A percentile compares a stretch with the other conserved stretches of the same genome.
Conservation (phyloP, 2,329 filamentous ascomycete genomes). For the Cyphellophora attinorum region DNA sequence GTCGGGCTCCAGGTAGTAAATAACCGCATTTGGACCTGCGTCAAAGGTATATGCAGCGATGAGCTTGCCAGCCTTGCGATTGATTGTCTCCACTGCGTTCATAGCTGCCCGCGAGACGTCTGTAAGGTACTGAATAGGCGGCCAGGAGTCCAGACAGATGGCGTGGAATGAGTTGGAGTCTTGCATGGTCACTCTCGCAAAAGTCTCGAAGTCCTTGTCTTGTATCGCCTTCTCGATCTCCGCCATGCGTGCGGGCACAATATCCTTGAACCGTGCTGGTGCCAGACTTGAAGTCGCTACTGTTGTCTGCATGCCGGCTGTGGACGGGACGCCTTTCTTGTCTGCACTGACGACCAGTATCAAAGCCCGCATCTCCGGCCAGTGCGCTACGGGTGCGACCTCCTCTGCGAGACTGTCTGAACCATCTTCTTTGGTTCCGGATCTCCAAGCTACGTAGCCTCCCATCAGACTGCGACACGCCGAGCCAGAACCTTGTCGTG, state of each 20-base stretch:
- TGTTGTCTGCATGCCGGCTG: slow-evolving; percentile 93
- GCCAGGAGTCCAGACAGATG: slow-evolving; percentile 86
- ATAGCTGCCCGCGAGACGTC: slow-evolving; percentile 83
- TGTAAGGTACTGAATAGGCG: slow-evolving; percentile 98
- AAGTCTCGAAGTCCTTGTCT: slow-evolving; percentile 70
- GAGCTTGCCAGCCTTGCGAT: slow-evolving; percentile 64
- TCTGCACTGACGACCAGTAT: slow-evolving; percentile 85
- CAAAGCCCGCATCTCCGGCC: slow-evolving; percentile 88
- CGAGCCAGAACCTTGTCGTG: slow-evolving; percentile 86
- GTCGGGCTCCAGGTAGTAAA: slow-evolving; percentile 85
- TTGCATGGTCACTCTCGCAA: slow-evolving; percentile 87
- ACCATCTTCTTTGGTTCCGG: slow-evolving; percentile 66
- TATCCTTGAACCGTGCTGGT: slow-evolving; percentile 58
- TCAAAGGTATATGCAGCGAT: slow-evolving; percentile 96
- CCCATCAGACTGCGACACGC: slow-evolving; percentile 81
- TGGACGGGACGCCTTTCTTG: slow-evolving; percentile 92
- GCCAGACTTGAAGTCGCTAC: slow-evolving; percentile 88
- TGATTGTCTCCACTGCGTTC: slow-evolving; percentile 80
- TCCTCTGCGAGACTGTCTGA: slow-evolving; percentile 80
- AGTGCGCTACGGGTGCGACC: slow-evolving; percentile 80
- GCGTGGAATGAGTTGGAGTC: slow-evolving; percentile 98
- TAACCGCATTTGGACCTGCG: slow-evolving; percentile 89
- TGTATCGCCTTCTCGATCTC: slow-evolving; percentile 75
- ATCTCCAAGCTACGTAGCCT: slow-evolving; percentile 91
- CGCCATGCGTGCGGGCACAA: slow-evolving; percentile 76